phyloP scores from a whole-genome alignment of 163 green algal species.

The Botryococcus braunii region DNA sequence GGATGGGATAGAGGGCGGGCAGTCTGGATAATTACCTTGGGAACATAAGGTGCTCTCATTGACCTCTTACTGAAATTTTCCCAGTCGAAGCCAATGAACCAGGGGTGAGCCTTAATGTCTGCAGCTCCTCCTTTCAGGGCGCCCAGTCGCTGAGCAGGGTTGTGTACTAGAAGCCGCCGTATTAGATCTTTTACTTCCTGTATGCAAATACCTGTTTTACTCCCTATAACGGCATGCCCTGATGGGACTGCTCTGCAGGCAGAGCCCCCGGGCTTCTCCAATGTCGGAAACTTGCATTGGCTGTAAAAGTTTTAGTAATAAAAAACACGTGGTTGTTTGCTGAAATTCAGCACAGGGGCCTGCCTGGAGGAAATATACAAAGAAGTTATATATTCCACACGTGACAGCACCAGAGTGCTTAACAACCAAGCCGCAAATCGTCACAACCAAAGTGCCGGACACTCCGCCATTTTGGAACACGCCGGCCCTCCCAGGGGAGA shows the following conservation, averaged over 20 bases:
- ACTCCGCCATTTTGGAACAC: too few species aligned
- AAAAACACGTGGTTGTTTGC: too few species aligned
- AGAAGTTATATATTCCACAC: too few species aligned
- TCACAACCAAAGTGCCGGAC: too few species aligned
- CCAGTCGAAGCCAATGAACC: conserved; percentile 88
- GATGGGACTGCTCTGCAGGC: background rate
- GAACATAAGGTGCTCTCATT: conserved; percentile 51
- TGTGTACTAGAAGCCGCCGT: conserved; percentile 61
- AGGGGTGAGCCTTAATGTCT: conserved; percentile 83
- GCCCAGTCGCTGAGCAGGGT: conserved; percentile 63
- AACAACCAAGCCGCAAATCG: too few species aligned
- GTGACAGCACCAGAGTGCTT: too few species aligned
- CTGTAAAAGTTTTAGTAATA: too few species aligned
- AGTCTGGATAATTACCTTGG: conserved; percentile 33
- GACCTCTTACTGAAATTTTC: conserved; percentile 42
- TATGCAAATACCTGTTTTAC: background rate
- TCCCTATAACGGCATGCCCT: background rate
- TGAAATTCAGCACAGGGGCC: too few species aligned
- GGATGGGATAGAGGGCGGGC: background rate
- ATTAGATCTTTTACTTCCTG: conserved; percentile 74
- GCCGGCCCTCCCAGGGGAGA: too few species aligned
- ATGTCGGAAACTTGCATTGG: too few species aligned
- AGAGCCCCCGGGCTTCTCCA: too few species aligned
- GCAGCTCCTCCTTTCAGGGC: conserved; percentile 44
- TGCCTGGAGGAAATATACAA: too few species aligned